Base-by-base conservation (phyloP, 2,329 filamentous ascomycete species). In the Fusarium agapanthi region DNA sequence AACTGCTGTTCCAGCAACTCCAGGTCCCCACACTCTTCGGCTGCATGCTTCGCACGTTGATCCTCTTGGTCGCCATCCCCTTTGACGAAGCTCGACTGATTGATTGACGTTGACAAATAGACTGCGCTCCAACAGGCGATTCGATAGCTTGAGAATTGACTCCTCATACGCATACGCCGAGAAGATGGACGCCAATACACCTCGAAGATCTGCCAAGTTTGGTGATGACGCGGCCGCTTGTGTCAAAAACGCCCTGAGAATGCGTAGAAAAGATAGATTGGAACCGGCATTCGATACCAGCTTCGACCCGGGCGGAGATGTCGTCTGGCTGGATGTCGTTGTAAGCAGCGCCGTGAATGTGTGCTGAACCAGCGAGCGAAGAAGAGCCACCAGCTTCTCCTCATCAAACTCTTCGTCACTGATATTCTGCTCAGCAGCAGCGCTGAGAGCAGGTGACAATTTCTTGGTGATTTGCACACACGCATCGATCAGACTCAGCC, bases 131-230 rank as follows among this genome's bases (percentile, higher is more conserved):
- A 99, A 86, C 62, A 99, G 90, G 8, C 92, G 88, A 79, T 95
- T 97, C 2, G 96, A 94, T 7, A 99, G 88, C 4, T 89, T 87
- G 26, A 99, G 87, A 22, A 99, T 93, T 1, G 93, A 95, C 80
- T 95, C 93, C 81, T 99, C 96, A 79, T 98, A 98, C 1, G 95
- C 92, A 80, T 99, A 99, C 0, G 96, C 95, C 0, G 95, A 91
- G 83, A 99, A 98, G 61, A 99, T 95, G 18, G 95, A 96, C 2
- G 90, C 86, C 5, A 99, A 88, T 2, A 98, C 95, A 12, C 89
- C 89, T 48, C 96, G 92, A 7, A 99, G 87, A 79, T 98, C 95
- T 3, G 94, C 92, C 4, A 99, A 86, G 18, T 93, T 97, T 0
- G 96, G 95, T 0, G 95, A 97, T 24, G 92, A 91, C 30, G 89